Evolutionary conservation across 192 early-diverging fungal species (phyloP).

Genomic region (Coemansia sp.): DNA sequence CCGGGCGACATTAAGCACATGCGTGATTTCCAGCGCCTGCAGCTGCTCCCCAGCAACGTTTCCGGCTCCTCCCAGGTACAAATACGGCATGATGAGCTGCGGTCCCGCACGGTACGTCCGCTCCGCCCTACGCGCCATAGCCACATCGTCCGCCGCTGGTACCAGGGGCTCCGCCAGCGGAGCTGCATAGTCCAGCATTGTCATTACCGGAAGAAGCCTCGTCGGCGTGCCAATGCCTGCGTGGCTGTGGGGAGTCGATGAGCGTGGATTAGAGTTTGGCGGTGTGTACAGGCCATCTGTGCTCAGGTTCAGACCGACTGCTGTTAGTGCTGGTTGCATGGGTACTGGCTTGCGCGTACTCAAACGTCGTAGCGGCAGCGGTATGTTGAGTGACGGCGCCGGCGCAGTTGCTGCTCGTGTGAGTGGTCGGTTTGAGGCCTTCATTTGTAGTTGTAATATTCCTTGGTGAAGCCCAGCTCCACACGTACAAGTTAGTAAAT

Average conservation of each 20-base stretch:
- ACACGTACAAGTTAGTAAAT: background rate
- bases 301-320: slow-evolving; percentile 14
- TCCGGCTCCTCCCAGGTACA: slow-evolving; percentile 45
- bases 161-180: background rate
- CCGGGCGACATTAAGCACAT: slow-evolving; percentile 41
- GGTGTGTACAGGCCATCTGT: slow-evolving; percentile 11
- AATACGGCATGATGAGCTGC: slow-evolving; percentile 50
- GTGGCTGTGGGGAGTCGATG: background rate
- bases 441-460: background rate
- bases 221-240: background rate
- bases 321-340: background rate
- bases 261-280: slow-evolving; percentile 6
- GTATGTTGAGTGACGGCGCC: background rate
- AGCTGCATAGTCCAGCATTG: background rate
- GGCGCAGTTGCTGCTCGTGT: slow-evolving; percentile 22
- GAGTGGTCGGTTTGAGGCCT: slow-evolving; percentile 12
- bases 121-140: slow-evolving; percentile 33
- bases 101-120: slow-evolving; percentile 41
- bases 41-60: slow-evolving; percentile 28
- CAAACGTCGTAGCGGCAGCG: slow-evolving; percentile 15
- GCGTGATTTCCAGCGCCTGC: slow-evolving; percentile 8
- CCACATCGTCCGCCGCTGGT: slow-evolving; percentile 10
- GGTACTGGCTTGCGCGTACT: slow-evolving; percentile 19
- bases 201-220: background rate
- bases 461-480: background rate